These are phyloP conservation scores for Fusarium sp. DNA, from an alignment of 2,329 filamentous ascomycete species.

Conservation along the genomic window DNA sequence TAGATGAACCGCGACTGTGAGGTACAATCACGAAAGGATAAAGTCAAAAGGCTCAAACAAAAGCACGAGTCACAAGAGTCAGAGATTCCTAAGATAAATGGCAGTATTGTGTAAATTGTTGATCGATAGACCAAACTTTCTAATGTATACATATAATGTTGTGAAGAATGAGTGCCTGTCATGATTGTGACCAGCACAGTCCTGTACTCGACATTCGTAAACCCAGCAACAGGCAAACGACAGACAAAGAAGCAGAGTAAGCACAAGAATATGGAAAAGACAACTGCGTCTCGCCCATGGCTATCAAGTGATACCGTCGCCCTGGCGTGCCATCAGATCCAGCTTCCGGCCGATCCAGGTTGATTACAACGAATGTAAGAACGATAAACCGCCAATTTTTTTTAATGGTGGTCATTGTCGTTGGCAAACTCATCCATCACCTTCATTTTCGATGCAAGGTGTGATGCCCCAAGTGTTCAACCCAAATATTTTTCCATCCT, in stretches of 20 bases:
- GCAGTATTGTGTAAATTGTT: constrained; percentile 44
- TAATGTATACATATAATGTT: constrained; percentile 42
- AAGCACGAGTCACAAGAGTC: neutral
- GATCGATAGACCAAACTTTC: constrained; percentile 36
- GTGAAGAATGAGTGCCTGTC: constrained; percentile 39
- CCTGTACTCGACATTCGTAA: constrained; percentile 41
- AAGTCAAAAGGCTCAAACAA: neutral
- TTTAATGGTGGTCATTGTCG: constrained; percentile 40
- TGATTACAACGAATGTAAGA: constrained; percentile 65
- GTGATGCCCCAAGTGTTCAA: constrained; percentile 26
- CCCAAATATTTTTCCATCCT: constrained; percentile 27
- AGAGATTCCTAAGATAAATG: constrained; percentile 2
- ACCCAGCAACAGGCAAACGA: constrained; percentile 44
- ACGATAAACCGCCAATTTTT: constrained; percentile 49
- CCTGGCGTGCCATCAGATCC: constrained; percentile 47
- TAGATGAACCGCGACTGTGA: too few species aligned
- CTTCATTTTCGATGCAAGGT: constrained; percentile 32
- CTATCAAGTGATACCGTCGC: constrained; percentile 45
- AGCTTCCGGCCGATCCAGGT: constrained; percentile 50
- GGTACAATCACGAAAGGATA: neutral
- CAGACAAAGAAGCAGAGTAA: constrained; percentile 49
- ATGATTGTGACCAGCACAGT: constrained; percentile 48
- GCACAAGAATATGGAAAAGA: constrained; percentile 50
- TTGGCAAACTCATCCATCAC: constrained; percentile 37
- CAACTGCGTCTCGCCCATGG: constrained; percentile 26